These are phyloP conservation scores for Leccinum sublutescens DNA, from an alignment of 768 basidiomycete species.

Conservation along the genomic window DNA sequence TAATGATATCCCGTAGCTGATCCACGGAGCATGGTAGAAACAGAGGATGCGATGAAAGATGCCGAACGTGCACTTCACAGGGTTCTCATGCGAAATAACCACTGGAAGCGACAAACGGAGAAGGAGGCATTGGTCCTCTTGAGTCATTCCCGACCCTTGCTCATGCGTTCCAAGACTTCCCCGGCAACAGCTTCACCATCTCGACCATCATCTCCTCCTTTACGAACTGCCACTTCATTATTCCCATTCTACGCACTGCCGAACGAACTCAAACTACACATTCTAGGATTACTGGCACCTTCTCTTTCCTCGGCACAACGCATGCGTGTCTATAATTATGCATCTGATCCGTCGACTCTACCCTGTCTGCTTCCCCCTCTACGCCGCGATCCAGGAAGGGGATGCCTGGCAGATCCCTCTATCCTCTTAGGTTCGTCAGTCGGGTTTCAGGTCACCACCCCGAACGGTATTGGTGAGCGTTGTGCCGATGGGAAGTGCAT, in stretches of 20 bases:
- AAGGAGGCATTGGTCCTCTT: slow-evolving; percentile 52
- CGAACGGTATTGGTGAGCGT: slow-evolving; percentile 18
- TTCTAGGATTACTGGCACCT: slow-evolving; percentile 56
- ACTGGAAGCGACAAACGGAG: slow-evolving; percentile 43
- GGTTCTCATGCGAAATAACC: slow-evolving; percentile 47
- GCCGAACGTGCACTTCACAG: slow-evolving; percentile 34
- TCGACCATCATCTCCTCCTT: slow-evolving; percentile 12
- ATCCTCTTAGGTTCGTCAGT: slow-evolving; percentile 13
- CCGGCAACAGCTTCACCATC: slow-evolving; percentile 14
- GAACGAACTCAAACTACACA: slow-evolving; percentile 54
- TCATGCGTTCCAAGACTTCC: slow-evolving; percentile 34
- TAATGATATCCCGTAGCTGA: slow-evolving; percentile 20
- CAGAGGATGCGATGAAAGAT: slow-evolving; percentile 34
- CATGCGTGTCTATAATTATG: slow-evolving; percentile 53
- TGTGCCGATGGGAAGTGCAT: slow-evolving; percentile 41
- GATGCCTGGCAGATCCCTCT: slow-evolving; percentile 22
- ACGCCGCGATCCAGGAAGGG: slow-evolving; percentile 18
- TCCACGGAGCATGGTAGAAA: slow-evolving; percentile 13
- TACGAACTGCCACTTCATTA: slow-evolving; percentile 15
- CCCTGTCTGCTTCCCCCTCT: slow-evolving; percentile 40
- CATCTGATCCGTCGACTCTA: slow-evolving; percentile 48
- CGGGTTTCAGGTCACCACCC: slow-evolving; percentile 5
- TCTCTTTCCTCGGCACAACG: slow-evolving; percentile 56
- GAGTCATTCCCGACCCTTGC: slow-evolving; percentile 45
- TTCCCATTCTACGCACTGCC: slow-evolving; percentile 48